Evolutionary conservation across 805 yeast genomes (phyloP).

Genomic region (Candida silvicultrix): DNA sequence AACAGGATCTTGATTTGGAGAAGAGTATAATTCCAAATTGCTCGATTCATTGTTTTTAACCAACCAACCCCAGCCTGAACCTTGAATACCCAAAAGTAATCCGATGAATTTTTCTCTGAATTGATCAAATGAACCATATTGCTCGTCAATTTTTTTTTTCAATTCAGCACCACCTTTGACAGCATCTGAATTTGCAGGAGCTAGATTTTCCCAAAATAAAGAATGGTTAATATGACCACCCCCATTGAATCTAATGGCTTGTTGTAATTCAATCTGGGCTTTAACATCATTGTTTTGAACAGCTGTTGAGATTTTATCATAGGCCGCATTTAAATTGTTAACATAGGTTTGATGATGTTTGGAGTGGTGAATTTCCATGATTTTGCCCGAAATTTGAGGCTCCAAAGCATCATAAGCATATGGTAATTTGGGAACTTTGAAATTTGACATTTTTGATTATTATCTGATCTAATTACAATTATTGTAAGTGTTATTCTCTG

Average conservation of each 20-base stretch:
- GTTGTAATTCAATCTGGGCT: constrained; percentile 36
- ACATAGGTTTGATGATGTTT: constrained; percentile 48
- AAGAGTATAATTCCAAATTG: constrained; percentile 35
- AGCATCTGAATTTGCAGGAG: constrained; percentile 24
- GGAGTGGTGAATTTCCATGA: constrained; percentile 41
- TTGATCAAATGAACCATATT: constrained; percentile 39
- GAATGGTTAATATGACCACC: constrained; percentile 47
- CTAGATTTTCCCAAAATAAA: constrained; percentile 43
- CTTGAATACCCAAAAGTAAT: constrained; percentile 43
- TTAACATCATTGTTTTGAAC: constrained; percentile 33
- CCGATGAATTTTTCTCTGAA: constrained; percentile 35
- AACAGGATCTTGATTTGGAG: constrained; percentile 43
- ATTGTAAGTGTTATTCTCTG: too few relatives aligned
- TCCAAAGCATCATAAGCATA: constrained; percentile 42
- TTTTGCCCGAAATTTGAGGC: constrained; percentile 39
- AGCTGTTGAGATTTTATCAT: constrained; percentile 31
- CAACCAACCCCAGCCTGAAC: constrained; percentile 48
- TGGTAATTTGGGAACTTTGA: constrained; percentile 36
- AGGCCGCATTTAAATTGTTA: constrained; percentile 38
- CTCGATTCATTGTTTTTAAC: constrained; percentile 38
- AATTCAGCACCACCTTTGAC: constrained; percentile 35
- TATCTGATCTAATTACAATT: background rate
- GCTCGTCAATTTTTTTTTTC: constrained; percentile 31
- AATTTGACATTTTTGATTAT: constrained; percentile 4
- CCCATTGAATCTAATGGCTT: constrained; percentile 42